Conservation (phyloP, 257 asterid genomes). For the Solanum bukasovii region DNA sequence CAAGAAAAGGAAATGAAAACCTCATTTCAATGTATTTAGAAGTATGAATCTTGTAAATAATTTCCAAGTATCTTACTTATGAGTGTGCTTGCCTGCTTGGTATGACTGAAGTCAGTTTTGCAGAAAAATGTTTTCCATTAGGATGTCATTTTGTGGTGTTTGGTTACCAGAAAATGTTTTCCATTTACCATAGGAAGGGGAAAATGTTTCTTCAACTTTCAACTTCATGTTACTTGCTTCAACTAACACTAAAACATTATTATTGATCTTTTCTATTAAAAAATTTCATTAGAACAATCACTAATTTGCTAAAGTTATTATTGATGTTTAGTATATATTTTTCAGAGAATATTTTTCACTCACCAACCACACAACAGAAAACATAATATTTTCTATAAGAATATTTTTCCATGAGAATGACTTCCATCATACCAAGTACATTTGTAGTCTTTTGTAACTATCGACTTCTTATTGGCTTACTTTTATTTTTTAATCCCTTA, state of each 20-base stretch:
- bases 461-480: neutral
- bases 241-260: neutral
- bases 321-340: neutral
- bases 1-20: neutral
- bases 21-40: neutral
- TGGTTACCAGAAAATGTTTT: neutral
- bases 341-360: neutral
- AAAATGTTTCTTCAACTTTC: neutral
- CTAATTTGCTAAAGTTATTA: neutral
- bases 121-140: neutral
- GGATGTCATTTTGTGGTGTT: neutral
- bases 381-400: neutral
- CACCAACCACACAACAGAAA: neutral
- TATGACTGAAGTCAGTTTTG: neutral
- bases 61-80: neutral
- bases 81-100: neutral
- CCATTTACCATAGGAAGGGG: neutral
- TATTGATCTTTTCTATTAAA: neutral
- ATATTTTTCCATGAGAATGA: neutral
- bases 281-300: neutral
- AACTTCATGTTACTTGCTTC: neutral
- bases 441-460: neutral
- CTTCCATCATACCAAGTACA: neutral
- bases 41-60: neutral
- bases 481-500: neutral